These are phyloP conservation scores for Sporothrix luriei DNA, from an alignment of 2,329 filamentous ascomycete species.

Conservation along the genomic window DNA sequence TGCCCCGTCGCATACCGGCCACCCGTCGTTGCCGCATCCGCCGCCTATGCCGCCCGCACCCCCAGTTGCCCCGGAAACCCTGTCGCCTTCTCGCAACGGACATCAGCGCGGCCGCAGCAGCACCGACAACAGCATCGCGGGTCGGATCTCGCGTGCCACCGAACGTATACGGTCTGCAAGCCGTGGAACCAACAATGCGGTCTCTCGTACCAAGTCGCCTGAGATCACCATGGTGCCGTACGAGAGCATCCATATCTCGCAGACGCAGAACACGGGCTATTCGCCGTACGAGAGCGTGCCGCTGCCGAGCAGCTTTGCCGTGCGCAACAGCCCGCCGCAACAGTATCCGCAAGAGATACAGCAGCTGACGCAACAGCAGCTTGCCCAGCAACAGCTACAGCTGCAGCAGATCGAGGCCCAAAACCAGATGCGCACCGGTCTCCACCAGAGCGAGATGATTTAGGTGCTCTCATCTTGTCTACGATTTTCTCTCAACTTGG, in stretches of 20 bases:
- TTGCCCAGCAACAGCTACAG: constrained; percentile 38
- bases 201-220: constrained; percentile 42
- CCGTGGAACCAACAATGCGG: constrained; percentile 52
- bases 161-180: constrained; percentile 64
- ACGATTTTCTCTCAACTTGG: constrained; percentile 23
- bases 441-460: constrained; percentile 60
- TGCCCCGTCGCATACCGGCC: constrained; percentile 46
- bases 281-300: constrained; percentile 51
- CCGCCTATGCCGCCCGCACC: constrained; percentile 38
- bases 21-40: constrained; percentile 48
- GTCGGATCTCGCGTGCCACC: constrained; percentile 59
- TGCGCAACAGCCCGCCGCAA: constrained; percentile 44
- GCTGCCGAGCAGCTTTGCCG: constrained; percentile 42
- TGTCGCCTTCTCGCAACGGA: constrained; percentile 43
- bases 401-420: constrained; percentile 41
- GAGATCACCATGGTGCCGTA: constrained; percentile 44
- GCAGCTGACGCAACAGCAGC: constrained; percentile 38
- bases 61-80: not conserved
- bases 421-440: constrained; percentile 53
- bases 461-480: constrained; percentile 39
- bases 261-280: constrained; percentile 43
- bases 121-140: constrained; percentile 55
- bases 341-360: constrained; percentile 40
- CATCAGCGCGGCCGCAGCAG: constrained; percentile 62
- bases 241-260: constrained; percentile 47